Base-by-base conservation (phyloP, 2,329 filamentous ascomycete species). In the Ophiobolus disseminans region DNA sequence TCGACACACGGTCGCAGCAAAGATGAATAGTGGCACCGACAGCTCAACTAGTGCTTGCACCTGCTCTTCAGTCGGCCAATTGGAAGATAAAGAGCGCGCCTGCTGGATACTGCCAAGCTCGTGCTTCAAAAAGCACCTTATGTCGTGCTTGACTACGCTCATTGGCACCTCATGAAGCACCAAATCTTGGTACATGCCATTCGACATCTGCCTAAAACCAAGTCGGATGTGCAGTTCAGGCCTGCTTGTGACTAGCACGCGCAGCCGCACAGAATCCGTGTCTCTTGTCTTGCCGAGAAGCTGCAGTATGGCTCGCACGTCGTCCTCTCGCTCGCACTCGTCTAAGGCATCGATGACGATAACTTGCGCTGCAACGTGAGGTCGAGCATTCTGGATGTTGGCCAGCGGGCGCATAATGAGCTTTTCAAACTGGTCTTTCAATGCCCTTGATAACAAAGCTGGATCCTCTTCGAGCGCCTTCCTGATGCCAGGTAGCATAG, bases 1-100 rank as follows among this genome's bases (percentile, higher is more conserved):
- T 8, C 56, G 56, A 28, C 44, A 57, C 2, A 30, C 38, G 0
- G 50, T 60, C 14, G 50, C 51, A 13, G 69, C 62, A 23, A 57
- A 65, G 32, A 72, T 72, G 35, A 73, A 72, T 17, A 72, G 48
- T 5, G 64, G 63, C 22, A 58, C 40, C 7, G 67, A 40, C 36
- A 56, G 63, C 3, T 53, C 19, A 22, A 63, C 52, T 13, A 71
- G 48, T 17, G 35, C 39, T 10, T 62, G 8, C 9, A 65, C 52
- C 13, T 10, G 35, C 41, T 25, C 28, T 14, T 13, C 1, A 5
- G 13, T 14, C 16, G 10, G 6, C 28, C 28, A 31, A 14, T 5
- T 14, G 5, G 13, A 14, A 31, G 28, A 14, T 13, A 31, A 14
- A 13, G 5, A 14, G 16, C 28, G 28, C 2, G n/a, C 28, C 7